Conservation (phyloP, 2,329 filamentous ascomycete genomes). For the Nemania diffusa region DNA sequence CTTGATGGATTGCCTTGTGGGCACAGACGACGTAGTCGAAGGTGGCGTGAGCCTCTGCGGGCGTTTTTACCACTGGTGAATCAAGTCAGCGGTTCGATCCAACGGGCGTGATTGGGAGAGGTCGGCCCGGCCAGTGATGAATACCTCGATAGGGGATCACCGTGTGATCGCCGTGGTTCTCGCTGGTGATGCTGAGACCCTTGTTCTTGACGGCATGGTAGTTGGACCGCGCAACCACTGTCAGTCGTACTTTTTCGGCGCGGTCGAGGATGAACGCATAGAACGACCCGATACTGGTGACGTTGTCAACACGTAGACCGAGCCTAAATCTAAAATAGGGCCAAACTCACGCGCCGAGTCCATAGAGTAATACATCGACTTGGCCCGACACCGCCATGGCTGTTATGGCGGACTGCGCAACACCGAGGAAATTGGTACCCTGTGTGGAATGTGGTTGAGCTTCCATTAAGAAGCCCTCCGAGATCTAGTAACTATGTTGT, state of each 20-base stretch:
- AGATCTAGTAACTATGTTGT: neutral
- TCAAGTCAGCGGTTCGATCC: neutral
- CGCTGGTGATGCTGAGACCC: constrained; percentile 65
- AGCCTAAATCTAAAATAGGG: neutral
- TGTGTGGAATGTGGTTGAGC: neutral
- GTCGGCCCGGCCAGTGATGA: neutral
- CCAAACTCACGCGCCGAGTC: constrained; percentile 62
- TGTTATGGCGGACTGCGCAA: neutral
- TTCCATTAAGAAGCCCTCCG: neutral
- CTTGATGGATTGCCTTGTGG: constrained; percentile 63
- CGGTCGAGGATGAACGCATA: constrained; percentile 65
- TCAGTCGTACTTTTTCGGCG: constrained; percentile 59
- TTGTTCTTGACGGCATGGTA: constrained; percentile 63
- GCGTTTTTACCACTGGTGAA: constrained; percentile 57
- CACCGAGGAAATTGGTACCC: too few species aligned
- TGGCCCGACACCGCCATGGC: constrained; percentile 6
- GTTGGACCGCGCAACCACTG: constrained; percentile 70
- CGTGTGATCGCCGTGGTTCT: constrained; percentile 64
- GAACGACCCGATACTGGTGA: constrained; percentile 64
- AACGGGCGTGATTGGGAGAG: neutral
- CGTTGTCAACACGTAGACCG: neutral
- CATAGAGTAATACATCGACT: constrained; percentile 60
- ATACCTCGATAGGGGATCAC: constrained; percentile 59
- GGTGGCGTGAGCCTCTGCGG: constrained; percentile 56
- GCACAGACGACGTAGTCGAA: constrained; percentile 68